These are phyloP conservation scores for Nakazawaea ambrosiae DNA, from an alignment of 805 yeast species.

Conservation along the genomic window DNA sequence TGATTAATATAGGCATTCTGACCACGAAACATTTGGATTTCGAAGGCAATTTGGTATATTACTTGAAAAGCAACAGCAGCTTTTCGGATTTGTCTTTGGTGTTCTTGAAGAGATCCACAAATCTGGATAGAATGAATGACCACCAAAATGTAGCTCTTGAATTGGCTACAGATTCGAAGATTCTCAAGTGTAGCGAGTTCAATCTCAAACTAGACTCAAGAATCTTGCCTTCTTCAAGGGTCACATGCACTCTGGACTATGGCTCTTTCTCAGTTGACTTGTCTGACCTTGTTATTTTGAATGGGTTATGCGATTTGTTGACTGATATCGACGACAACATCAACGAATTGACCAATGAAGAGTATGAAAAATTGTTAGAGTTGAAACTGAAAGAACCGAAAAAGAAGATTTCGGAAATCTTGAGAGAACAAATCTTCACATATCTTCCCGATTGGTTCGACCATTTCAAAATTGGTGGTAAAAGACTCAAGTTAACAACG, in stretches of 20 bases:
- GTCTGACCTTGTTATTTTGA: slow-evolving; percentile 20
- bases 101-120: slow-evolving; percentile 14
- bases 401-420: not conserved
- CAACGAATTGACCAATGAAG: not conserved
- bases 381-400: not conserved
- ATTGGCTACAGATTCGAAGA: slow-evolving; percentile 5
- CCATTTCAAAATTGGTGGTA: slow-evolving; percentile 17
- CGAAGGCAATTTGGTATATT: slow-evolving; percentile 7
- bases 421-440: slow-evolving; percentile 17
- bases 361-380: not conserved
- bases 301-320: slow-evolving; percentile 19
- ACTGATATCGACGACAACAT: slow-evolving; percentile 7
- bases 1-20: slow-evolving; percentile 15
- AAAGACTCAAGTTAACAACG: slow-evolving; percentile 19
- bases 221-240: slow-evolving; percentile 17
- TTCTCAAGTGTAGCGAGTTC: slow-evolving; percentile 2
- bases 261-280: slow-evolving; percentile 20
- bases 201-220: slow-evolving; percentile 17
- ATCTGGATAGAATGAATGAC: slow-evolving; percentile 3
- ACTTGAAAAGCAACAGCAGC: slow-evolving; percentile 13
- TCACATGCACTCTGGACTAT: slow-evolving; percentile 16
- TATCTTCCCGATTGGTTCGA: slow-evolving; percentile 29
- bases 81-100: slow-evolving; percentile 16
- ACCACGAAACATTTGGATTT: slow-evolving; percentile 5
- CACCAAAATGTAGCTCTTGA: not conserved